phyloP scores from a whole-genome alignment of 352 stramenopile species.

The Phytophthora cactorum region DNA sequence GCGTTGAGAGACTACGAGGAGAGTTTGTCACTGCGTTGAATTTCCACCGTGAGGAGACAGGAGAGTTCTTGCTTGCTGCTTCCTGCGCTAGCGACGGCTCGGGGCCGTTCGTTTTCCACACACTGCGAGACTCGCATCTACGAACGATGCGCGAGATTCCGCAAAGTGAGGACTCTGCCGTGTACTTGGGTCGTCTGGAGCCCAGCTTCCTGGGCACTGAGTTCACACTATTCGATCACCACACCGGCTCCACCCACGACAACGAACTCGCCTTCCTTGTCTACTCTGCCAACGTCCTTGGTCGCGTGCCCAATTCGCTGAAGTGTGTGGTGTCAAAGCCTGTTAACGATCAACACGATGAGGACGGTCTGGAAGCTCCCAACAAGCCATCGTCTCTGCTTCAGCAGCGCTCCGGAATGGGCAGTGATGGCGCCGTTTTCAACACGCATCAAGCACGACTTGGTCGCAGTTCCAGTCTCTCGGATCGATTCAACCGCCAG shows the following conservation, averaged over 20 bases:
- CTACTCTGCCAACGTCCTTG: conserved; percentile 84
- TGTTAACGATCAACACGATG: conserved; percentile 19
- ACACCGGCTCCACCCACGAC: conserved; percentile 35
- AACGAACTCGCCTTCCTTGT: conserved; percentile 80
- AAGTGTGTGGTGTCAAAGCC: conserved; percentile 52
- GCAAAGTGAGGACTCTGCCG: conserved; percentile 74
- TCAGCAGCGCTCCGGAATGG: conserved; percentile 41
- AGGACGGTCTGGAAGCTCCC: conserved; percentile 10
- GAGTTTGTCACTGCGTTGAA: conserved; percentile 88
- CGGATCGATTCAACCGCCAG: conserved; percentile 63
- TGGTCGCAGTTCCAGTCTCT: conserved; percentile 59
- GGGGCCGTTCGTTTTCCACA: conserved; percentile 86
- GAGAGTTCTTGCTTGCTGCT: conserved; percentile 77
- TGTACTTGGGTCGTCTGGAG: conserved; percentile 81
- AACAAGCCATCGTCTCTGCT: conserved; percentile 19
- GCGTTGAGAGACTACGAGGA: conserved; percentile 70
- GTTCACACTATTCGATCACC: conserved; percentile 85
- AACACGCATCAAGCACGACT: conserved; percentile 57
- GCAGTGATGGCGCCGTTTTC: conserved; percentile 49
- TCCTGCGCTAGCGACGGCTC: conserved; percentile 73
- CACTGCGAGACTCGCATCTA: conserved; percentile 75
- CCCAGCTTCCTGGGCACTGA: conserved; percentile 87
- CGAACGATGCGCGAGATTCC: conserved; percentile 77
- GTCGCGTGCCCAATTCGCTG: conserved; percentile 75
- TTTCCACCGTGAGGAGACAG: conserved; percentile 83